Conservation (phyloP, 73 alveolate genomes). For the Paramecium pentaurelia region DNA sequence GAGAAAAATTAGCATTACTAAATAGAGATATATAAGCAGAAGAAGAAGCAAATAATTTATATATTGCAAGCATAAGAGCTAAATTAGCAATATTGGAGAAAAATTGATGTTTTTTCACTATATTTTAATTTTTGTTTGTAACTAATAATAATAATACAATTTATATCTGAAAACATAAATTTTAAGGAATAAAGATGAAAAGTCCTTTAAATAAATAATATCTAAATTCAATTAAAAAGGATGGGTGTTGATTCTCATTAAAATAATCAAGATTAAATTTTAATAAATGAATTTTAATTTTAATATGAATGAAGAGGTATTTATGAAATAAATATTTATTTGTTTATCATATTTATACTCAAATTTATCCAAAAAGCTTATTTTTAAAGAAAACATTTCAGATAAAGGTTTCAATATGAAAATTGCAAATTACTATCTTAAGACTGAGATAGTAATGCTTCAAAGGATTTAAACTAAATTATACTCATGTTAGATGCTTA, state of each 20-base stretch:
- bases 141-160: not conserved
- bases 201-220: too few relatives aligned
- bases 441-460: not conserved
- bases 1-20: slow-evolving; percentile 17
- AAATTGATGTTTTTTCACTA: not conserved
- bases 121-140: not conserved
- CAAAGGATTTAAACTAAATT: too few relatives aligned
- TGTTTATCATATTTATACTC: too few relatives aligned
- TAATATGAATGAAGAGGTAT: too few relatives aligned
- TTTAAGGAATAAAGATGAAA: not conserved
- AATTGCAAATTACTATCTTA: too few relatives aligned
- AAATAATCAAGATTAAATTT: too few relatives aligned
- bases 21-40: slow-evolving; percentile 47
- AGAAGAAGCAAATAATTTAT: slow-evolving; percentile 59
- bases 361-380: too few relatives aligned
- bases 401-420: too few relatives aligned
- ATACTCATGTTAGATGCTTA: not conserved
- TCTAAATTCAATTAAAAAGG: not conserved
- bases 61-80: slow-evolving; percentile 56
- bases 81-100: slow-evolving; percentile 30
- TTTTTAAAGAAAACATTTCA: too few relatives aligned
- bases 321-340: too few relatives aligned
- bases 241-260: too few relatives aligned
- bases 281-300: too few relatives aligned
- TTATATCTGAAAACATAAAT: not conserved